Evolutionary conservation across 192 early-diverging fungal species (phyloP).

Genomic region (Pilaira anomala): DNA sequence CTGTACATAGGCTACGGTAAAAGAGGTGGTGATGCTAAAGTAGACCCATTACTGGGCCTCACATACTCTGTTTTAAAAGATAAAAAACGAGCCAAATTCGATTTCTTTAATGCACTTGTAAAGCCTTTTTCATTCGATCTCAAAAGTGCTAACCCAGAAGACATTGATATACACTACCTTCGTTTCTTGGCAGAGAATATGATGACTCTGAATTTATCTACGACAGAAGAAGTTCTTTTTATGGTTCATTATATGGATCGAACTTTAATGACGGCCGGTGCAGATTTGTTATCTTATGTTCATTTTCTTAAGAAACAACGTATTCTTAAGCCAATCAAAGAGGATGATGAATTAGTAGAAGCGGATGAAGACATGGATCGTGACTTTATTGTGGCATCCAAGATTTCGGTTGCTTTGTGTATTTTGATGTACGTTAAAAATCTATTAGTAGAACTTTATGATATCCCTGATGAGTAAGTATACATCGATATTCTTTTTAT

Average conservation of each 20-base stretch:
- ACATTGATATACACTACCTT: constrained; percentile 43
- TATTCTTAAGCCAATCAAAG: not conserved
- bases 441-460: constrained; percentile 13
- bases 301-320: constrained; percentile 31
- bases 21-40: constrained; percentile 12
- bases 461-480: constrained; percentile 19
- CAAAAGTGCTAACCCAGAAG: not conserved
- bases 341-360: constrained; percentile 5
- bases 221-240: constrained; percentile 75
- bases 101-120: constrained; percentile 13
- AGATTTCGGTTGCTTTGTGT: constrained; percentile 2
- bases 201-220: constrained; percentile 74
- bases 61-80: constrained; percentile 18
- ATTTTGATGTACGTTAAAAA: constrained; percentile 8
- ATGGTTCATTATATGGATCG: constrained; percentile 73
- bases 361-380: not conserved
- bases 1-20: constrained; percentile 2
- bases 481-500: not conserved
- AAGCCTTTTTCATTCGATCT: constrained; percentile 29
- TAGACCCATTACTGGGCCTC: constrained; percentile 10
- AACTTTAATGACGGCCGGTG: constrained; percentile 68
- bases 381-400: constrained; percentile 3
- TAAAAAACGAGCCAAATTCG: constrained; percentile 17
- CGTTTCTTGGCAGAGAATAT: constrained; percentile 85
- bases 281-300: constrained; percentile 51